Evolutionary conservation across 495 filamentous ascomycete species (phyloP), one percentile per base, ranked within the genome.

Genomic region (Xylaria cubensis): DNA sequence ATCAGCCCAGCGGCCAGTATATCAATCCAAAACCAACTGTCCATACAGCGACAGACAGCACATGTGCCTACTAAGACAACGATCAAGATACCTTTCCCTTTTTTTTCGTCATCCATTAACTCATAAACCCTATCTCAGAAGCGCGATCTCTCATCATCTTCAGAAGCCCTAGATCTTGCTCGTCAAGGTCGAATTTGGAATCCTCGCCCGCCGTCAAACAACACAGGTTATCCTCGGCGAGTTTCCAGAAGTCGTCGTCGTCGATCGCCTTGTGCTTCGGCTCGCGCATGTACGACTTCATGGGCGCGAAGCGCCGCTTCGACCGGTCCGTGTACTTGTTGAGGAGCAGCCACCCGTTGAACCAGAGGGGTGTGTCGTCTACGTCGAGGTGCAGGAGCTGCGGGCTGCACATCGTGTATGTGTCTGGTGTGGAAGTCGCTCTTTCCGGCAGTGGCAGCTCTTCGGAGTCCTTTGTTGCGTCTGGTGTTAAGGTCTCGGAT

Each of bases 371-470:
- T 21, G 69, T 74, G 32, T 67, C 75, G 24, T 77, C 55, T 8
- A 75, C 67, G 61, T 78, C 78, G 21, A 75, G 62, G 69, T 80
- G 78, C 7, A 77, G 75, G 70, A 79, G 75, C 24, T 72, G 73
- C 24, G 77, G 77, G 62, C 77, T 76, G 71, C 78, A 80, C 1
- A 79, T 72, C 65, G 61, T 67, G 56, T 71, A 64, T 1, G 39
- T 68, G 6, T 59, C 26, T 21, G 44, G 8, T 21, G 50, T 5
- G n/a, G 50, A 10, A 13, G 50, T 17, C 32, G 39, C 69, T 21
- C 17, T n/a, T 50, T 41, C 48, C 3, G 6, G 24, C 9, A 19
- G 29, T 13, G 4, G 17, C 19, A 19, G 41, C 41, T 1, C 15
- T 5, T 64, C 8, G 2, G 61, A 0, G 64, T 39, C 36, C 32